phyloP scores from a whole-genome alignment of 2,329 filamentous ascomycete genomes.

The Sporothrix protearum region DNA sequence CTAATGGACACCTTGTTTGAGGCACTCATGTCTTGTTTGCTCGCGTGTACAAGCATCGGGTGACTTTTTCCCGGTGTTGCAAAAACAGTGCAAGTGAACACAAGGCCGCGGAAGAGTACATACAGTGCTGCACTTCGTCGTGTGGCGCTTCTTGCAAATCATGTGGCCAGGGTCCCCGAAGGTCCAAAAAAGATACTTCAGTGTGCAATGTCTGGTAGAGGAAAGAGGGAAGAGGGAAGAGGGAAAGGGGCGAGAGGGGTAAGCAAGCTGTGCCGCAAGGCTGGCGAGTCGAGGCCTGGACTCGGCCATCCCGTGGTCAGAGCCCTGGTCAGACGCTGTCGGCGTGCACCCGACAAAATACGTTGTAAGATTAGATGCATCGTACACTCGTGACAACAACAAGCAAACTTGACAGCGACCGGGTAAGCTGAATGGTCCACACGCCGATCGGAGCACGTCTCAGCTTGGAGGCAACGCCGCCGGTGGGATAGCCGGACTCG shows the following conservation, averaged over 20 bases:
- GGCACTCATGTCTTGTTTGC: background rate
- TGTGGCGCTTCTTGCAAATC: background rate
- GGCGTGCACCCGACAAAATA: background rate
- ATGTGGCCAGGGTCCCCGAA: background rate
- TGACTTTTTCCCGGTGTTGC: background rate
- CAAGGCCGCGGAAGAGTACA: background rate
- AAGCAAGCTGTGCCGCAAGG: constrained; percentile 17
- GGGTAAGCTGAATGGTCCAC: background rate
- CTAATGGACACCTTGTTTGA: background rate
- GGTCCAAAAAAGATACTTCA: background rate
- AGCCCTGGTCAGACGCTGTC: constrained; percentile 6
- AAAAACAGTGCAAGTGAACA: background rate
- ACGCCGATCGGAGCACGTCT: constrained; percentile 11
- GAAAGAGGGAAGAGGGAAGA: background rate
- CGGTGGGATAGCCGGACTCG: background rate
- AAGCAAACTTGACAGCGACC: background rate
- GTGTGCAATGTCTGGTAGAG: background rate
- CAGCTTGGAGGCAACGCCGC: background rate
- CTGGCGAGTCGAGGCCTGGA: constrained; percentile 18
- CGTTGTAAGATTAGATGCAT: background rate
- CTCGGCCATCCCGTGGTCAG: background rate
- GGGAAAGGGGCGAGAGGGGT: no score
- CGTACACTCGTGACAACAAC: no score
- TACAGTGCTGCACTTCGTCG: background rate
- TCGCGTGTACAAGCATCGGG: background rate